phyloP scores from a whole-genome alignment of 805 yeast species.

The Starmerella sp. region DNA sequence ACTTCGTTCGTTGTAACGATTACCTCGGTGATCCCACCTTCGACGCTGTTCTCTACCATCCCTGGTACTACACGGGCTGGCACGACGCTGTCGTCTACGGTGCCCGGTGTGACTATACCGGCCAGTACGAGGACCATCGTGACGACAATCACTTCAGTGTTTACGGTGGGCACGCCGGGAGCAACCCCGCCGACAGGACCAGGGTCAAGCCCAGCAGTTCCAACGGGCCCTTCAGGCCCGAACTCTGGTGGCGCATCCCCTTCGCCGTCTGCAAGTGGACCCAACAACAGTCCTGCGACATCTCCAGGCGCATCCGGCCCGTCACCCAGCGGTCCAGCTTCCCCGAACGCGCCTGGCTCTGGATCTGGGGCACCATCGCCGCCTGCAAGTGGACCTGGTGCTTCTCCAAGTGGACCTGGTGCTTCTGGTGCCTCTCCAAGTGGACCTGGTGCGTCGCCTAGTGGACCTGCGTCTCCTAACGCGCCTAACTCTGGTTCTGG shows the following conservation, averaged over 20 bases:
- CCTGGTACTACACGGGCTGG: constrained; percentile 19
- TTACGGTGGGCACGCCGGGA: constrained; percentile 8
- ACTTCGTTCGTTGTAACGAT: background rate
- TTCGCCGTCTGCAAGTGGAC: too few species aligned
- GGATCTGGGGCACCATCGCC: too few species aligned
- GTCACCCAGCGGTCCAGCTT: too few species aligned
- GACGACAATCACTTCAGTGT: constrained; percentile 5
- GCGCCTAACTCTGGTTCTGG: background rate
- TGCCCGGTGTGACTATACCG: background rate
- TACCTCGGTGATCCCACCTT: background rate
- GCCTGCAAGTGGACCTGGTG: too few species aligned
- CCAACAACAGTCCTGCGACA: too few species aligned
- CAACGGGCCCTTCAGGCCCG: background rate
- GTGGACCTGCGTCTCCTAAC: too few species aligned
- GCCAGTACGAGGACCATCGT: background rate
- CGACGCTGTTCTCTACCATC: constrained; percentile 10
- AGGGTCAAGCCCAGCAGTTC: background rate
- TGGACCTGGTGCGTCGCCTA: background rate
- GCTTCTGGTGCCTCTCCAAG: background rate
- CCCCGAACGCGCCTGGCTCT: too few species aligned
- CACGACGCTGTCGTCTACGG: constrained; percentile 6
- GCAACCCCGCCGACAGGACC: background rate
- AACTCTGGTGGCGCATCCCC: too few species aligned
- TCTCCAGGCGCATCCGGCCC: too few species aligned
- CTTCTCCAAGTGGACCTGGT: too few species aligned